phyloP scores from a whole-genome alignment of 345 rosid genomes.

The Hirschfeldia incana region DNA sequence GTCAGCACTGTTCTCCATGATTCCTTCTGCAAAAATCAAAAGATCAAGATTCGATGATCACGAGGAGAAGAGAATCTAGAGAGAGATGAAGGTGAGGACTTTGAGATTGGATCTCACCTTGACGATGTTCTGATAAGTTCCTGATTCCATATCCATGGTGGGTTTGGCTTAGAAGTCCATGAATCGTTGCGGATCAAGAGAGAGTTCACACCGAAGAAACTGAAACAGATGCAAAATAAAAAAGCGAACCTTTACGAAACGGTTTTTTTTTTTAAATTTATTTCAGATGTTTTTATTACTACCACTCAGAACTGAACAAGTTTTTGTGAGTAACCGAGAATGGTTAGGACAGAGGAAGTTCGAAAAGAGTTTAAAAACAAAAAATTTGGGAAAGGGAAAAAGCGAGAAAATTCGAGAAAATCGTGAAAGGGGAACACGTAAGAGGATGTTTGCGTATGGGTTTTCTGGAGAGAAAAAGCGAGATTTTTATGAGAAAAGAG shows the following conservation, averaged over 20 bases:
- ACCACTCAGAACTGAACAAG: slow-evolving; percentile 23
- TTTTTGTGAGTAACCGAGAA: slow-evolving; percentile 25
- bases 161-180: slow-evolving; percentile 32
- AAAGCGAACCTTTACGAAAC: background rate
- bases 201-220: background rate
- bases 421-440: slow-evolving; percentile 26
- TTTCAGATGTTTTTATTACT: background rate
- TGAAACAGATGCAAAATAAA: background rate
- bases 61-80: slow-evolving; percentile 11
- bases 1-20: slow-evolving; percentile 83
- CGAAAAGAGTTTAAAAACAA: background rate
- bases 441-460: slow-evolving; percentile 7
- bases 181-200: background rate
- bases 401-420: slow-evolving; percentile 16
- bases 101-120: slow-evolving; percentile 49
- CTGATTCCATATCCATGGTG: slow-evolving; percentile 69
- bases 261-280: background rate
- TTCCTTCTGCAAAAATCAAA: slow-evolving; percentile 53
- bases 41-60: slow-evolving; percentile 10
- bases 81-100: slow-evolving; percentile 5
- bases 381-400: background rate
- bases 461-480: slow-evolving; percentile 15
- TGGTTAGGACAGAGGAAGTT: slow-evolving; percentile 34
- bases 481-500: slow-evolving; percentile 30
- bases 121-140: slow-evolving; percentile 40